phyloP scores from a whole-genome alignment of 2,329 filamentous ascomycete genomes.

The Chaetothyriales sp. region DNA sequence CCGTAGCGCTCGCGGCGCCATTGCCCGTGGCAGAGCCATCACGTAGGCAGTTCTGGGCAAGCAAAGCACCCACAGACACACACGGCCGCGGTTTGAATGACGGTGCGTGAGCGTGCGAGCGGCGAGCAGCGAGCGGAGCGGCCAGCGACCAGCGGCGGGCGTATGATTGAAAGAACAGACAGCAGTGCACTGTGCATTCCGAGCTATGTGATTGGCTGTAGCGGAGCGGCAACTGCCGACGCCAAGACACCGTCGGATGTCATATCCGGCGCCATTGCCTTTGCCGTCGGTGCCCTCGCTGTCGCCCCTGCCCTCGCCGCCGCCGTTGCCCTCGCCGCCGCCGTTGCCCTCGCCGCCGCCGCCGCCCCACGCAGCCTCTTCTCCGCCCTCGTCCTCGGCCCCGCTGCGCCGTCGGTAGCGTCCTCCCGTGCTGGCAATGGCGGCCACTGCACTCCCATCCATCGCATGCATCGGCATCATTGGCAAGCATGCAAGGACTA shows the following conservation, averaged over 20 bases:
- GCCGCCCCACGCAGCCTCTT: too few relatives aligned
- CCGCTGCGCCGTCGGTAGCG: background rate
- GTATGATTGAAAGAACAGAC: constrained; percentile 20
- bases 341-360: too few relatives aligned
- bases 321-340: background rate
- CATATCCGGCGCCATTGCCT: too few relatives aligned
- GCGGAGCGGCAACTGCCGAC: constrained; percentile 11
- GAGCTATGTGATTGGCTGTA: constrained; percentile 3
- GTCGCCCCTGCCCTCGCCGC: background rate
- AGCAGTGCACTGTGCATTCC: constrained; percentile 12
- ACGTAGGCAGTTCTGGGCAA: constrained; percentile 23
- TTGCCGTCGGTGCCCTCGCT: too few relatives aligned
- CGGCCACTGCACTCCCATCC: constrained; percentile 41
- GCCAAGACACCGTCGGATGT: constrained; percentile 7
- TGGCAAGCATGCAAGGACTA: constrained; percentile 62
- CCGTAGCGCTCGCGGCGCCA: constrained; percentile 42
- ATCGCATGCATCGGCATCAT: constrained; percentile 92
- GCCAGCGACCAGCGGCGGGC: too few relatives aligned
- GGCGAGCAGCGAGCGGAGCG: too few relatives aligned
- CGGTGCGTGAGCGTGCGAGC: background rate
- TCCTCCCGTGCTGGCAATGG: constrained; percentile 9
- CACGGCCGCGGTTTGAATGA: background rate
- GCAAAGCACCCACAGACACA: background rate
- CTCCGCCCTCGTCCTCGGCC: background rate
- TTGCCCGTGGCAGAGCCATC: constrained; percentile 38